Evolutionary conservation across 768 basidiomycete species (phyloP), one percentile per base, ranked within the genome.

Genomic region (Asterophora parasitica): DNA sequence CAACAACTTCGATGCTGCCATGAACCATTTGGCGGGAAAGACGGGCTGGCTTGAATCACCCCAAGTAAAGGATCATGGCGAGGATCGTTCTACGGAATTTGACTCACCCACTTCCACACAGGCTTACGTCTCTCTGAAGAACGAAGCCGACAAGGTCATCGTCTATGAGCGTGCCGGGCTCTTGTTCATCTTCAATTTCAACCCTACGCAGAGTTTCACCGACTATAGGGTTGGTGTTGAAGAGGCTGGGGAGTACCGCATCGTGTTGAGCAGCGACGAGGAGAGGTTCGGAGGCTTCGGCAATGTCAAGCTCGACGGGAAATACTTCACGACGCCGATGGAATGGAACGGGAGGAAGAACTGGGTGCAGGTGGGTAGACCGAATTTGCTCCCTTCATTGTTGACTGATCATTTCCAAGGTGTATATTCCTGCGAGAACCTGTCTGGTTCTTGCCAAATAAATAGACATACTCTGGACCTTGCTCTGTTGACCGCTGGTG

Each of bases 161-260:
- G 92, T 89, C 5, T 97, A 82, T 62, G 96, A 99, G 73, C 87
- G 96, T 43, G 93, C 88, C 15, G 88, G 91, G 27, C 75, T 98
- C 35, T 69, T 99, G 37, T 99, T 97, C 73, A 75, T 98, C 58
- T 98, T 96, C 79, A 98, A 99, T 70, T 95, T 98, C 77, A 84
- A 97, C 71, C 84, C 91, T 4, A 81, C 78, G n/a, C 66, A 88
- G 33, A 95, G 92, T 50, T 99, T 83, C 71, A 81, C 83, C 37
- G 92, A 97, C 66, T 99, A 97, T 67, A 83, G 93, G 39, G 84
- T 98, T 43, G 96, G 96, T 4, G 81, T 95, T 16, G 85, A 97
- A 30, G 77, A 67, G 41, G 68, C 88, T 20, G 96, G 96, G 8
- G 83, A 93, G 66, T 98, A 98, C 67, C 73, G 69, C 41, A 77